Evolutionary conservation across 495 filamentous ascomycete genomes (phyloP), one percentile per base, ranked within the genome.

Genomic region (Daldinia caldariorum): DNA sequence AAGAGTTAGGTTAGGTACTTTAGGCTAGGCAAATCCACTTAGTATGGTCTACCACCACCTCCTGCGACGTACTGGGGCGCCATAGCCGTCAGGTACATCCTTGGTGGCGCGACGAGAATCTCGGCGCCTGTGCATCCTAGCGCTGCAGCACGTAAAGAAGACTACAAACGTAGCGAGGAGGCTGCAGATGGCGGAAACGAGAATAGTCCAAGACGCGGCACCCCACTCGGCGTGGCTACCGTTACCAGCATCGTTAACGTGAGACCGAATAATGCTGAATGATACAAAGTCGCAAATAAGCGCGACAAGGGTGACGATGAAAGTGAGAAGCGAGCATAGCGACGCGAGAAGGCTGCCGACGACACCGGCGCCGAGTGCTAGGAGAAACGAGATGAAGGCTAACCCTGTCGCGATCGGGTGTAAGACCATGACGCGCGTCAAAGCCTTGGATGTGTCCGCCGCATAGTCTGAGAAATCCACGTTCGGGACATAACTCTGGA

Each of bases 321-420:
- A 89, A 60, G 88, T 81, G 29, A 87, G 37, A 18, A 81, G 67
- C 6, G 85, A 77, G 35, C 84, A 75, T 5, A 87, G 35, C 0
- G 82, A 77, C 0, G 84, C 86, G 4, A 85, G 74, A 10, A 89
- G 63, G 12, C 82, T 82, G 31, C 86, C 87, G 54, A 85, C 74
- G 49, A 86, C 50, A 38, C 87, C 86, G 29, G 86, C 78, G 70
- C 85, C 84, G 69, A 85, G 76, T 7, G 81, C 79, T 57, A 86
- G 74, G 22, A 86, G 60, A 81, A 89, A 89, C 59, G 87, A 82
- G 74, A 89, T 83, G 79, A 89, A 88, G 63, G 82, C 79, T 14
- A 89, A 64, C 18, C 79, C 86, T 58, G 82, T 84, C 4, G 83
- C 86, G 76, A 89, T 81, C 9, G 87, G 87, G 78, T 89, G 87